Conservation (phyloP, 2,329 filamentous ascomycete genomes). For the Colletotrichum siamense region DNA sequence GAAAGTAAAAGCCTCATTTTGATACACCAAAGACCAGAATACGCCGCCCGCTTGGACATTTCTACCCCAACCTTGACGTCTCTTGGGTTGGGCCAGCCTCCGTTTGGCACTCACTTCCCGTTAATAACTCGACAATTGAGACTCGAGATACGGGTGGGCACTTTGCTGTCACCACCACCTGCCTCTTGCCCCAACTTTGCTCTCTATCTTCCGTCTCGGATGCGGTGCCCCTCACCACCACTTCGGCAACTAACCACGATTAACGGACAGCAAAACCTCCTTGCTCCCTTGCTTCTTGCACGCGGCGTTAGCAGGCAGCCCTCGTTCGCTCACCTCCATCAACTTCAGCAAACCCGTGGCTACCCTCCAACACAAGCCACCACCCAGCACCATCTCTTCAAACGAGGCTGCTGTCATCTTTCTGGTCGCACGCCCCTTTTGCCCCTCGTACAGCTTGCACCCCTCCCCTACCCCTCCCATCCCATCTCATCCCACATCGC, state of each 20-base stretch:
- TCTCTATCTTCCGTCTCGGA: neutral
- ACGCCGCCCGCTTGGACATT: neutral
- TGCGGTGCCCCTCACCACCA: slow-evolving; percentile 9
- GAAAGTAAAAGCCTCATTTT: neutral
- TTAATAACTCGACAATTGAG: neutral
- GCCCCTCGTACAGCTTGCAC: neutral
- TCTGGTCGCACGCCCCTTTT: slow-evolving; percentile 3
- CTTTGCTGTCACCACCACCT: neutral
- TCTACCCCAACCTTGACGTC: neutral
- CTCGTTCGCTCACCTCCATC: neutral
- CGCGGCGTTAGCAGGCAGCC: neutral
- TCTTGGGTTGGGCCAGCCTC: neutral
- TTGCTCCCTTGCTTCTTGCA: slow-evolving; percentile 19
- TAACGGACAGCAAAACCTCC: neutral
- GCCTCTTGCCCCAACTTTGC: neutral
- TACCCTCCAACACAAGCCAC: neutral
- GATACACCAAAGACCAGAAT: neutral
- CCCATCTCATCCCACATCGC: slow-evolving; percentile 17
- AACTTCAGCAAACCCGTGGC: neutral
- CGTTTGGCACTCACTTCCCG: neutral
- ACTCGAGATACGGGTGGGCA: neutral
- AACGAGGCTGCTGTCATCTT: slow-evolving; percentile 9
- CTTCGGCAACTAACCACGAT: slow-evolving; percentile 15
- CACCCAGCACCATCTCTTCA: neutral
- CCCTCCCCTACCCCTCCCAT: slow-evolving; percentile 2